Evolutionary conservation across 495 filamentous ascomycete species (phyloP).

Genomic region (Cudoniella acicularis): DNA sequence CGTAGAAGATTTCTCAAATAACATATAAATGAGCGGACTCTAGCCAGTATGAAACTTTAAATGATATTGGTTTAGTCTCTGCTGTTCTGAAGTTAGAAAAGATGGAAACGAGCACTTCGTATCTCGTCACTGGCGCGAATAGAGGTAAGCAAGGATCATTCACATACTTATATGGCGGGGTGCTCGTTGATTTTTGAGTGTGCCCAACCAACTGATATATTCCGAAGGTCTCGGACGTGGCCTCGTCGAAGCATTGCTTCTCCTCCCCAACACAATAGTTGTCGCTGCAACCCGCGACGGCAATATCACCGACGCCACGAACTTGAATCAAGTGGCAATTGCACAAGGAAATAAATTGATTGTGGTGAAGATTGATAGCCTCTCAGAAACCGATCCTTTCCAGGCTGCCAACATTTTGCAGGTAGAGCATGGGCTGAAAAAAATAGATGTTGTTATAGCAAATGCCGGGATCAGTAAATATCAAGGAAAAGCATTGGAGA

Average conservation of each 20-base stretch:
- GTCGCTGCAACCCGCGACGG: constrained; percentile 42
- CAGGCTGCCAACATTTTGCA: constrained; percentile 27
- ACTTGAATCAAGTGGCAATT: constrained; percentile 25
- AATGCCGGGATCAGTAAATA: constrained; percentile 38
- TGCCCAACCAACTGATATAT: neutral
- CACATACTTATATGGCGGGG: too few relatives aligned
- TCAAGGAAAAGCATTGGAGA: neutral
- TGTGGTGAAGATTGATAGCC: constrained; percentile 38
- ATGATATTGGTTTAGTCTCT: too few relatives aligned
- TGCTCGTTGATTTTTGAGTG: neutral
- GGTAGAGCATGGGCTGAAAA: constrained; percentile 25
- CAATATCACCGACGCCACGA: constrained; percentile 7
- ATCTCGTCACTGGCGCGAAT: constrained; percentile 3
- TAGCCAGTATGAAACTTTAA: too few relatives aligned
- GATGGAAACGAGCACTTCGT: neutral
- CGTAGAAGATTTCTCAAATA: too few relatives aligned
- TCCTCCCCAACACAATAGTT: constrained; percentile 39
- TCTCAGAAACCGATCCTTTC: constrained; percentile 20
- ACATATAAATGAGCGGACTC: too few relatives aligned
- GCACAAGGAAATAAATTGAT: constrained; percentile 33
- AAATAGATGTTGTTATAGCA: constrained; percentile 45
- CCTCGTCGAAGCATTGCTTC: constrained; percentile 37
- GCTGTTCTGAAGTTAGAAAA: too few relatives aligned
- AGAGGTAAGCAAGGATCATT: constrained; percentile 6
- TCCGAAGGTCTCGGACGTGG: constrained; percentile 45